Evolutionary conservation across 352 stramenopile genomes (phyloP).

Genomic region (Pythium phragmiticola): DNA sequence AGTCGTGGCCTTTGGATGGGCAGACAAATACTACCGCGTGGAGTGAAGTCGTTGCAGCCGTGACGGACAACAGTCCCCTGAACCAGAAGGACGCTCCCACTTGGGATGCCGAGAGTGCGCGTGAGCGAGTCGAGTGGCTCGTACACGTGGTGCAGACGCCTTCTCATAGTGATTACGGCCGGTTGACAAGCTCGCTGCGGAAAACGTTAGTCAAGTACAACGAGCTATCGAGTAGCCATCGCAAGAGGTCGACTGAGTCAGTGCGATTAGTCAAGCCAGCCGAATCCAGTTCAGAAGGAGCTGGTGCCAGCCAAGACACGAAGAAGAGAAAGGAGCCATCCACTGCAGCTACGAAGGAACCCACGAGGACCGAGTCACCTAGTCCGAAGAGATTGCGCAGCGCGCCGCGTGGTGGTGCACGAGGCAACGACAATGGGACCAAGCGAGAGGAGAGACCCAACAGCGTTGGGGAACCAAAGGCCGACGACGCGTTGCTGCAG

Average conservation of each 20-base stretch:
- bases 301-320: neutral
- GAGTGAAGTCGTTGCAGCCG: neutral
- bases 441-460: neutral
- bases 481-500: constrained; percentile 8
- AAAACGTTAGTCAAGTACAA: neutral
- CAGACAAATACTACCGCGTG: neutral
- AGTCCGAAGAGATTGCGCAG: neutral
- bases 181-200: neutral
- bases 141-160: constrained; percentile 3
- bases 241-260: neutral
- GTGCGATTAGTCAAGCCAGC: neutral
- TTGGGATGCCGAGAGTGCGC: neutral
- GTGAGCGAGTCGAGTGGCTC: constrained; percentile 4
- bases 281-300: neutral
- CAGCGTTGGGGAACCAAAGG: neutral
- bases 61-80: neutral
- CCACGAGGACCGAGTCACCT: neutral
- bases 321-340: constrained; percentile 15
- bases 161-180: constrained; percentile 1
- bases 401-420: neutral
- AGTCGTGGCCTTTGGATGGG: constrained; percentile 1
- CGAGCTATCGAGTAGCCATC: neutral
- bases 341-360: neutral
- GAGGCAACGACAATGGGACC: neutral
- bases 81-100: constrained; percentile 3